Conservation (phyloP, 495 filamentous ascomycete genomes). For the Bombardia bombarda region DNA sequence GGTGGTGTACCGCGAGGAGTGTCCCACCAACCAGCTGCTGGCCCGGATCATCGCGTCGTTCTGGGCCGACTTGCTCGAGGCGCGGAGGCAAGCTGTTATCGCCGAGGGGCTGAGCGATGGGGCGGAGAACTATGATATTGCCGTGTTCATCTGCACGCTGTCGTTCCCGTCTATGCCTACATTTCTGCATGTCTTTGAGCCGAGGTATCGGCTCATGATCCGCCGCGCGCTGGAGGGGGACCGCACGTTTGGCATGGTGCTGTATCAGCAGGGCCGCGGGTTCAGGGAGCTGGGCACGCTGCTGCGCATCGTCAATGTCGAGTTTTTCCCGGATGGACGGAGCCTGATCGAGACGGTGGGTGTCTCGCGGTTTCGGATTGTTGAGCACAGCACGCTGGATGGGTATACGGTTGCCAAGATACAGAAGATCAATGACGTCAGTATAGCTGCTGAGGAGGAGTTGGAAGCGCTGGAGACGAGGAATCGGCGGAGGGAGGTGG, state of each 20-base stretch:
- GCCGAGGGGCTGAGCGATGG: slow-evolving; percentile 34
- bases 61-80: slow-evolving; percentile 56
- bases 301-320: slow-evolving; percentile 61
- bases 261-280: slow-evolving; percentile 40
- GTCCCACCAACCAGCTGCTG: slow-evolving; percentile 55
- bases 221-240: slow-evolving; percentile 65
- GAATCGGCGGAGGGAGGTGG: slow-evolving; percentile 1
- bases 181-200: slow-evolving; percentile 86
- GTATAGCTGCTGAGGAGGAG: slow-evolving; percentile 71
- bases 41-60: slow-evolving; percentile 51
- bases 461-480: slow-evolving; percentile 57
- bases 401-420: slow-evolving; percentile 70
- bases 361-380: slow-evolving; percentile 64
- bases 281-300: slow-evolving; percentile 76
- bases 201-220: slow-evolving; percentile 82
- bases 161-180: slow-evolving; percentile 77
- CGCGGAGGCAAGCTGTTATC: slow-evolving; percentile 43
- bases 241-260: slow-evolving; percentile 76
- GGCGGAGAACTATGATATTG: slow-evolving; percentile 50
- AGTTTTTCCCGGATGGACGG: slow-evolving; percentile 69
- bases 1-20: slow-evolving; percentile 35
- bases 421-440: slow-evolving; percentile 69
- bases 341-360: slow-evolving; percentile 73
- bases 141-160: slow-evolving; percentile 76
- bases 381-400: slow-evolving; percentile 55